A percentile compares a stretch with the other conserved stretches of the same genome.
Evolutionary conservation across 2,329 filamentous ascomycete genomes (phyloP).

Genomic region (Alternaria arborescens): DNA sequence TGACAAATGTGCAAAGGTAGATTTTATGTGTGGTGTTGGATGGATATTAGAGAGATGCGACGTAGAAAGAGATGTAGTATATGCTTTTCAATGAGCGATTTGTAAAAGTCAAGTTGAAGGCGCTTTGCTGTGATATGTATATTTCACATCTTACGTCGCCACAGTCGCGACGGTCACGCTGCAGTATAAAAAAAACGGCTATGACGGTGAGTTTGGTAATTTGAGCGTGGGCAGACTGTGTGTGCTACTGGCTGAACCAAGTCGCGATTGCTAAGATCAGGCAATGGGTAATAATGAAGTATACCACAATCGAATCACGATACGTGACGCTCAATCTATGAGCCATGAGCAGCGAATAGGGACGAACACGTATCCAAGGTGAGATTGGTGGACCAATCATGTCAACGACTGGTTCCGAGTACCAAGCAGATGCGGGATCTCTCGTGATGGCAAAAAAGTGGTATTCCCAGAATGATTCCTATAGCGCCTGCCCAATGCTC

Average conservation of each 20-base stretch:
- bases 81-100: no score
- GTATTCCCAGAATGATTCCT: conserved; percentile 28
- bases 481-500: conserved; percentile 42
- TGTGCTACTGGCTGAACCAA: not conserved
- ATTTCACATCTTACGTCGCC: not conserved
- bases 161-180: not conserved
- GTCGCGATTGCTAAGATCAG: not conserved
- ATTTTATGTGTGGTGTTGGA: not conserved
- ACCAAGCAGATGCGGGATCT: not conserved
- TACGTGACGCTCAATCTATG: not conserved
- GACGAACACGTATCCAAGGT: not conserved
- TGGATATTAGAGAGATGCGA: not conserved
- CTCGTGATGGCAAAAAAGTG: conserved; percentile 14
- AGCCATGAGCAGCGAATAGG: not conserved
- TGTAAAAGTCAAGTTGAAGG: not conserved
- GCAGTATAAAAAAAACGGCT: not conserved
- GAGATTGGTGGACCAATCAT: not conserved
- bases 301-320: not conserved
- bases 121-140: not conserved
- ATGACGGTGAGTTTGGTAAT: not conserved
- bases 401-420: not conserved
- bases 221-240: no score
- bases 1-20: not conserved
- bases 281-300: not conserved
- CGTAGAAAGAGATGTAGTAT: not conserved